Evolutionary conservation across 768 basidiomycete genomes (phyloP), one percentile per base, ranked within the genome.

Genomic region (Porphyrellus cyaneotinctus): DNA sequence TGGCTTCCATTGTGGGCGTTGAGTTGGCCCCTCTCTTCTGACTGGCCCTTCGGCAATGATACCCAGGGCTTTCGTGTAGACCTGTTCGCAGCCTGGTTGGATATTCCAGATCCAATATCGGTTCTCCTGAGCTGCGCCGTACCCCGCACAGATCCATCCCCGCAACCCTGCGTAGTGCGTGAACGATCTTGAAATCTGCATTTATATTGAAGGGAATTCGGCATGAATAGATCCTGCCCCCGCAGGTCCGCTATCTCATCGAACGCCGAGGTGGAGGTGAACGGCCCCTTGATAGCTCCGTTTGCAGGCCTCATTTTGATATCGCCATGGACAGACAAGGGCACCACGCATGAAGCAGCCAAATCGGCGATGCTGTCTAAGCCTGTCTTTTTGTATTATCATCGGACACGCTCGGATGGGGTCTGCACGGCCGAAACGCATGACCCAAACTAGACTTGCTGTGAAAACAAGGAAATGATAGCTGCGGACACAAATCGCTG

Each of bases 191-290:
- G 78, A 79, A 6, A 82, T 87, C 63, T 58, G 72, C 1, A 85
- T 22, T 60, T 73, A 84, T 52, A 49, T 87, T 22, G 73, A n/a
- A 74, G 18, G 86, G 86, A 85, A 89, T 60, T 89, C 84, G 7
- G 83, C 87, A 0, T 88, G 86, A 22, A 85, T 75, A 3, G 84
- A 89, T 62, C 76, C 90, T 32, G 81, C 80, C 0, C 74, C 79
- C 33, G 78, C 81, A 9, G 31, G 75, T 72, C 30, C 79, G 82
- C 23, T 82, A 81, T 60, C 74, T 88, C 43, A 69, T 78, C 28
- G 76, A 83, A 57, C 64, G 78, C 66, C 69, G 70, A 42, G 63
- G 57, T 45, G 44, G 42, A 52, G 18, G 36, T 28, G 49, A 47
- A 32, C 30, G 24, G 14, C 22, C 28, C 32, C 23, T 49, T 43